phyloP scores from a whole-genome alignment of 805 yeast genomes.

The Hanseniaspora occidentalis region DNA sequence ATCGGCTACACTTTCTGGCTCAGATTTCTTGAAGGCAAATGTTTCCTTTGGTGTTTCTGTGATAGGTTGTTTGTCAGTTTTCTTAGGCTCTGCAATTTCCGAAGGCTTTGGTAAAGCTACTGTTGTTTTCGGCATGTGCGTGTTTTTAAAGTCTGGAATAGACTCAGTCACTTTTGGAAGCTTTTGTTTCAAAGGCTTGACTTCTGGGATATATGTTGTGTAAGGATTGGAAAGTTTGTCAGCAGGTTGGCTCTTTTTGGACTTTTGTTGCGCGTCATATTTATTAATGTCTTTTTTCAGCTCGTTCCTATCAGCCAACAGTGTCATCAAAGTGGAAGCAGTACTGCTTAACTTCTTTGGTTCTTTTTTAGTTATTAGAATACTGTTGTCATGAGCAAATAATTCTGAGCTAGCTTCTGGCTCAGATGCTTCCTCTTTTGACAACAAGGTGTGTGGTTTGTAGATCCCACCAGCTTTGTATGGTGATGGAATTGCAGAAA shows the following conservation, averaged over 20 bases:
- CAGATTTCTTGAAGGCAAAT: too few relatives aligned
- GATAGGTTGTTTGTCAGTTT: too few relatives aligned
- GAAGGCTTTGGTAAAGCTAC: background rate
- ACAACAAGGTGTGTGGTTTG: slow-evolving; percentile 1
- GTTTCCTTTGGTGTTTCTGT: background rate
- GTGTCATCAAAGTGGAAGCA: slow-evolving; percentile 36
- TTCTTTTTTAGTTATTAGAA: slow-evolving; percentile 3
- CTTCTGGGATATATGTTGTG: background rate
- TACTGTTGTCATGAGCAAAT: background rate
- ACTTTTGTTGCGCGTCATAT: too few relatives aligned
- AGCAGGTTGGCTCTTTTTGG: too few relatives aligned
- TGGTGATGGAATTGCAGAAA: slow-evolving; percentile 28
- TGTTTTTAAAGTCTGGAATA: background rate
- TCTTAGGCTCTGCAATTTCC: background rate
- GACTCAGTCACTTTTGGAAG: too few relatives aligned
- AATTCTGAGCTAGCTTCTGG: too few relatives aligned
- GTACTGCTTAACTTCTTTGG: slow-evolving; percentile 30
- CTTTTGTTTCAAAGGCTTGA: too few relatives aligned
- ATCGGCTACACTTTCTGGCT: too few relatives aligned
- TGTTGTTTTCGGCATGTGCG: background rate
- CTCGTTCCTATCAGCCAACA: slow-evolving; percentile 24
- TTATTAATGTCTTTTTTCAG: background rate
- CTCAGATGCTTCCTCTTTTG: background rate
- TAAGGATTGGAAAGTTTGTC: background rate
- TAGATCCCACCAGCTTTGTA: slow-evolving; percentile 19